Conservation (phyloP, 2,329 filamentous ascomycete species). For the Talaromyces amestolkiae region DNA sequence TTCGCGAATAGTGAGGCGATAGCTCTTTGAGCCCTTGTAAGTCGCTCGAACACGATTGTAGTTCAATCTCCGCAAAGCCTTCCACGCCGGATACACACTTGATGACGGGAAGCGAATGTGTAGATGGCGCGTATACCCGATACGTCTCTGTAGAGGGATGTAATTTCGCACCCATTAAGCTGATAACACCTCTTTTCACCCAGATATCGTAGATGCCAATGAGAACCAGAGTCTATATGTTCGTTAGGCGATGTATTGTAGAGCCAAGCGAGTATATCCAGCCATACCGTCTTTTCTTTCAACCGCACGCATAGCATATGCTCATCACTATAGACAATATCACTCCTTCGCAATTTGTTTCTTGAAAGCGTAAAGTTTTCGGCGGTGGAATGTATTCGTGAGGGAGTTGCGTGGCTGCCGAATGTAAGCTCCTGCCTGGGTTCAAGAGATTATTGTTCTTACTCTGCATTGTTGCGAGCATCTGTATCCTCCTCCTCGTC, state of each 20-base stretch:
- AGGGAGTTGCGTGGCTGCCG: constrained; percentile 33
- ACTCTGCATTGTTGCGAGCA: not conserved
- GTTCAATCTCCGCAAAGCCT: constrained; percentile 47
- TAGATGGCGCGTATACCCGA: constrained; percentile 56
- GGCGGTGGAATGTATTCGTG: constrained; percentile 29
- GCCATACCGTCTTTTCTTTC: constrained; percentile 38
- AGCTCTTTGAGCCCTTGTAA: constrained; percentile 47
- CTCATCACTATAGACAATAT: constrained; percentile 40
- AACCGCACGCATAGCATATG: constrained; percentile 40
- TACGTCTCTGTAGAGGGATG: constrained; percentile 44
- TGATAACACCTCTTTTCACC: constrained; percentile 56
- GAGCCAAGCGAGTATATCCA: not conserved
- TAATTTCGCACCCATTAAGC: constrained; percentile 59
- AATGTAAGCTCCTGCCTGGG: constrained; percentile 21
- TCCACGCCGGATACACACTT: constrained; percentile 42
- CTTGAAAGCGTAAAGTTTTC: constrained; percentile 44
- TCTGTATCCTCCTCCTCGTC: not conserved
- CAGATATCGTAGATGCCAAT: constrained; percentile 58
- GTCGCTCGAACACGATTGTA: constrained; percentile 48
- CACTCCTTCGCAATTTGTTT: constrained; percentile 35
- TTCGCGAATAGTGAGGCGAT: constrained; percentile 53
- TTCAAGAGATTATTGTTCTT: not conserved
- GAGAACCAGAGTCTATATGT: constrained; percentile 40
- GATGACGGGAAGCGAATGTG: constrained; percentile 57
- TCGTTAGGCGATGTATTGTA: not conserved